A percentile compares a stretch with the other conserved stretches of the same genome.
Conservation (phyloP, 1,284 basidiomycete species). For the Leccinum fuscescens region DNA sequence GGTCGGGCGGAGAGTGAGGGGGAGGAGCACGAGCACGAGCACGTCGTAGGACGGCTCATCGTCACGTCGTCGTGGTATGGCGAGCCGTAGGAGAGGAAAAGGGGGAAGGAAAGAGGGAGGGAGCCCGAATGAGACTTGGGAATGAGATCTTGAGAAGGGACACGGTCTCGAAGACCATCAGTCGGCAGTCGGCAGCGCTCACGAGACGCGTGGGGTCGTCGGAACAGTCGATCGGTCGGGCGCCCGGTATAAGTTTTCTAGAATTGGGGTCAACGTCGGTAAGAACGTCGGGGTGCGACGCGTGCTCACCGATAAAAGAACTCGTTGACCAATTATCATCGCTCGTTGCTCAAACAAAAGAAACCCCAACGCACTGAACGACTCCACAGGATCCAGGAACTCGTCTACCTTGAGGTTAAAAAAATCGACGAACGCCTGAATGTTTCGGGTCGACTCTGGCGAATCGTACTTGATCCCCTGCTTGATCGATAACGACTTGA, state of each 20-base stretch:
- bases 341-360: background rate
- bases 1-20: too few species aligned
- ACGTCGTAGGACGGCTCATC: too few species aligned
- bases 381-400: constrained; percentile 77
- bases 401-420: constrained; percentile 86
- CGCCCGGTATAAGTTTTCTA: constrained; percentile 83
- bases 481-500: constrained; percentile 91
- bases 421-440: constrained; percentile 87
- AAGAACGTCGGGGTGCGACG: background rate
- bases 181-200: constrained; percentile 39
- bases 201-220: constrained; percentile 79
- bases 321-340: constrained; percentile 41
- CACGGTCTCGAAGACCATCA: too few species aligned
- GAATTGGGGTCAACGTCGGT: constrained; percentile 37
- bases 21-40: too few species aligned
- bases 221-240: constrained; percentile 74
- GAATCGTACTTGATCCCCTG: constrained; percentile 93
- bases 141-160: too few species aligned
- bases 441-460: constrained; percentile 81
- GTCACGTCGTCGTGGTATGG: too few species aligned
- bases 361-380: constrained; percentile 63
- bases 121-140: too few species aligned
- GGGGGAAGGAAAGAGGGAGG: too few species aligned
- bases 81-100: too few species aligned
- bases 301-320: constrained; percentile 72